Percentiles rank a stretch among this genome's conserved stretches.
Evolutionary conservation across 371 early-diverging fungal genomes (phyloP).

Genomic region (Amoeboaphelidium protococcarum): DNA sequence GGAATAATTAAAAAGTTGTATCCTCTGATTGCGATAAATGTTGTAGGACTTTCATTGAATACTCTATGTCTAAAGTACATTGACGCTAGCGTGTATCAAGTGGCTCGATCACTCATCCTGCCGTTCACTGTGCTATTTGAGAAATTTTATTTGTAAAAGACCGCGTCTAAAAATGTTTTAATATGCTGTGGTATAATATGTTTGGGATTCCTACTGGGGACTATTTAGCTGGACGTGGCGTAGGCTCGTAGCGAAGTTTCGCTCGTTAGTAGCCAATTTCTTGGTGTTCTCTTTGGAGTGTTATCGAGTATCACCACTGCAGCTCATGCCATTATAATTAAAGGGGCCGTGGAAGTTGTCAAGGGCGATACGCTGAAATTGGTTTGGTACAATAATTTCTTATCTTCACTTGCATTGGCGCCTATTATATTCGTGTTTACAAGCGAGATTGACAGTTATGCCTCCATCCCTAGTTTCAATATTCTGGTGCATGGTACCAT

Average conservation of each 20-base stretch:
- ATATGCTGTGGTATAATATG: conserved; percentile 17
- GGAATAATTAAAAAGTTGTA: conserved; percentile 7
- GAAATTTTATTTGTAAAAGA: conserved; percentile 10
- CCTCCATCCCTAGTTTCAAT: conserved; percentile 2
- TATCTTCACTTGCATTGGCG: conserved; percentile 11
- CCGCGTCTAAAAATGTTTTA: conserved; percentile 11
- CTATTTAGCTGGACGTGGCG: too few relatives aligned
- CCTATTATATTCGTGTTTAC: conserved; percentile 18
- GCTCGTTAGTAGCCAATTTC: neutral
- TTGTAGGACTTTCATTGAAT: conserved; percentile 22
- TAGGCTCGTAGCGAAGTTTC: neutral
- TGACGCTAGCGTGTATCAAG: conserved; percentile 26
- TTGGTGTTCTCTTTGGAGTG: conserved; percentile 19
- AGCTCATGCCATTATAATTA: conserved; percentile 27
- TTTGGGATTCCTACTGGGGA: conserved; percentile 22
- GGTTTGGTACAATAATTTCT: conserved; percentile 26
- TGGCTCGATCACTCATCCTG: conserved; percentile 23
- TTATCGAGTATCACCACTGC: conserved; percentile 23
- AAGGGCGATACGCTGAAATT: conserved; percentile 19
- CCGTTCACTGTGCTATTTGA: conserved; percentile 22
- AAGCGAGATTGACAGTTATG: conserved; percentile 11
- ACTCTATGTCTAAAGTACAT: conserved; percentile 23
- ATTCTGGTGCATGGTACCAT: conserved; percentile 12
- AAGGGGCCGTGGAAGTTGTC: conserved; percentile 15
- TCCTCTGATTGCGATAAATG: conserved; percentile 19